Base-by-base conservation (phyloP, 768 basidiomycete species). In the Leccinum variicolor region DNA sequence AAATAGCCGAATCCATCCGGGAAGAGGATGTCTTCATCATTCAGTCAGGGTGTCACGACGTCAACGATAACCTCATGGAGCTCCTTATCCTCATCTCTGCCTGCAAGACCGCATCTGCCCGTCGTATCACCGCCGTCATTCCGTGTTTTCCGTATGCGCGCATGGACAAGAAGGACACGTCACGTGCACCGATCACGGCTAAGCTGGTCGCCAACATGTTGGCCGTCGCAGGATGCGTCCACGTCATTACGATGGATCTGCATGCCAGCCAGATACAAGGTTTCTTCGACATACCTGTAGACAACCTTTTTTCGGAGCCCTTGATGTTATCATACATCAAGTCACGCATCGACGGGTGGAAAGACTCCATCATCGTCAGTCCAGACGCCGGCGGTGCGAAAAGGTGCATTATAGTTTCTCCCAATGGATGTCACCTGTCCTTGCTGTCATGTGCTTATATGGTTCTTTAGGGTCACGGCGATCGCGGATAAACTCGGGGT, bases 11-110 rank as follows among this genome's bases (percentile, higher is more conserved):
- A 76, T 94, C 92, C 56, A 89, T 99, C 47, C 89, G 97, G 48
- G 96, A 98, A 74, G 94, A 94, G 75, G 97, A 99, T 74, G 94
- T 98, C 26, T 99, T 98, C 80, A 97, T 99, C 79, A 84, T 99
- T 73, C 97, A 99, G 77, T 89, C 91, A 14, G 89, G 89, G 29
- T 90, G 85, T 75, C 77, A 79, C 71, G 93, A 94, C 67, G 93
- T 94, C 70, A 96, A 97, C 74, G 95, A 97, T 76, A 89, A 93
- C 73, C 79, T 98, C 62, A 96, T 99, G 94, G 97, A 99, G 73
- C 92, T 99, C 62, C 90, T 98, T 72, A 92, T 99, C 71, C 87
- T 99, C 76, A 94, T 97, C 66, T 98, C 96, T 55, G 95, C 96
- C 1, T 98, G 96, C 81, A 96, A 92, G 75, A 97, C 92, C 5